Base-by-base conservation (phyloP, 2,329 filamentous ascomycete species). In the Calycina marina region DNA sequence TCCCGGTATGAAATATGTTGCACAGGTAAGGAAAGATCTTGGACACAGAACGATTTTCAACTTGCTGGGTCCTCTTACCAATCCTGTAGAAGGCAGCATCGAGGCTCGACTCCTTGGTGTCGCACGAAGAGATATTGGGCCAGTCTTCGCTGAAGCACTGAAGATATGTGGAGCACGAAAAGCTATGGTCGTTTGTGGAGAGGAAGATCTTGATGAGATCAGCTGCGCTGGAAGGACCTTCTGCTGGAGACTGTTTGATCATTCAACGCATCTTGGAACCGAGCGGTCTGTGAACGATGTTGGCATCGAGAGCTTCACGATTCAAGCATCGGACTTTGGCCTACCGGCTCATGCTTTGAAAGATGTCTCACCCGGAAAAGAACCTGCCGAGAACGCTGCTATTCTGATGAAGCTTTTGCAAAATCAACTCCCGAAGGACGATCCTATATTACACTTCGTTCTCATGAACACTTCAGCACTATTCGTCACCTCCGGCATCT, bases 11-110 rank as follows among this genome's bases (percentile, higher is more conserved):
- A 77, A 74, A 53, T 77, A 86, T 55, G 85, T 90, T 24, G 84
- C 85, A 4, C 73, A 78, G 2, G 77, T 94, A 42, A 78, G 90
- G 40, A 81, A 74, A 51, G 80, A 92, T 53, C 71, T 98, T 14
- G 88, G 88, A 37, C 88, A 90, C 67, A 75, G 90, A 47, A 98
- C 90, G 2, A 88, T 98, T 45, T 98, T 98, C 72, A 98, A 98
- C 58, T 72, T 98, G 11, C 69, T 98, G 30, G 90, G 90, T 0
- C 90, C 90, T 0, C 65, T 98, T 16, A 80, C 85, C 28, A 96
- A 96, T 56, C 90, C 90, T 0, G 70, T 93, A 12, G 82, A 94
- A 49, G 72, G 76, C 46, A 62, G 71, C 20, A 72, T 98, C 37
- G 90, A 98, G 60, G 85, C 86, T 9, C 75, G 90, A 17, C 72